Evolutionary conservation across 1,139 yeast species (phyloP).

Genomic region (Saccharomyces hybrid): DNA sequence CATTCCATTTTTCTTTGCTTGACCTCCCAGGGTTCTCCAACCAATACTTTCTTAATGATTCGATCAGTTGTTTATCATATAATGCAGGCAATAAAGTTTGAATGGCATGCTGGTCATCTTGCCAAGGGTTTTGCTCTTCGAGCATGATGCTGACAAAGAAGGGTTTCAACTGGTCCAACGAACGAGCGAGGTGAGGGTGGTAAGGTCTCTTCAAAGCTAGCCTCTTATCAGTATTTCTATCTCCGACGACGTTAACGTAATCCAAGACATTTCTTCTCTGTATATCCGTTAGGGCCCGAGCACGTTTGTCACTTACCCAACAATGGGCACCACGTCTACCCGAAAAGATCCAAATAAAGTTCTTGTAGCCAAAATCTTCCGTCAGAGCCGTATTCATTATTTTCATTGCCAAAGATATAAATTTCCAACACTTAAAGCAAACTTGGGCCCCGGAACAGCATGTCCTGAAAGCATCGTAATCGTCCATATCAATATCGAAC

Average conservation of each 20-base stretch:
- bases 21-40: constrained; percentile 38
- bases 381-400: constrained; percentile 63
- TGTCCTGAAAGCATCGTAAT: constrained; percentile 87
- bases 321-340: constrained; percentile 99
- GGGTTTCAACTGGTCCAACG: constrained; percentile 57
- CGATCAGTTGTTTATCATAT: constrained; percentile 52
- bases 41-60: constrained; percentile 53
- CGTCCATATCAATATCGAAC: constrained; percentile 95
- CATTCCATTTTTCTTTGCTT: constrained; percentile 68
- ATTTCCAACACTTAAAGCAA: constrained; percentile 89
- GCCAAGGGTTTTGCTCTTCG: constrained; percentile 84
- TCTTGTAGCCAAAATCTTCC: constrained; percentile 84
- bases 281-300: constrained; percentile 63
- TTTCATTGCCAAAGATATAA: constrained; percentile 78
- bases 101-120: constrained; percentile 36
- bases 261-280: constrained; percentile 73
- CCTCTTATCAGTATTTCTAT: constrained; percentile 38
- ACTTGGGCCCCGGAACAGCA: constrained; percentile 88
- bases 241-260: constrained; percentile 69
- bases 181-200: constrained; percentile 80
- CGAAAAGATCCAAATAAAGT: constrained; percentile 89
- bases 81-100: constrained; percentile 53
- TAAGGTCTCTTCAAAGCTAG: constrained; percentile 64
- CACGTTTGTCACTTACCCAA: constrained; percentile 88
- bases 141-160: constrained; percentile 63